These are phyloP conservation scores for Pythium monospermum DNA, from an alignment of 352 stramenopile species.

Conservation along the genomic window DNA sequence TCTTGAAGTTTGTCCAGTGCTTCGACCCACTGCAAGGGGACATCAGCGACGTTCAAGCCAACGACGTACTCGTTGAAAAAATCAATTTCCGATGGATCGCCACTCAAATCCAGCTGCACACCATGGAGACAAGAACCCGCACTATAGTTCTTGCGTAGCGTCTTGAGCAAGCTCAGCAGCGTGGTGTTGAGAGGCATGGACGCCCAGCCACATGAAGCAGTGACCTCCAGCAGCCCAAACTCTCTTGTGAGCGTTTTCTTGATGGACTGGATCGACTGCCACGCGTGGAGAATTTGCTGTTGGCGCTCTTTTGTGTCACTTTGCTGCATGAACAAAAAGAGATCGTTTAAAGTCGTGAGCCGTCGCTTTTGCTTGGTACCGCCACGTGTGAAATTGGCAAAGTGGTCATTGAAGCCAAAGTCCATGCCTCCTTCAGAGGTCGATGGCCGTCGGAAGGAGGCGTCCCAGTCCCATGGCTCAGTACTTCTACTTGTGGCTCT, in stretches of 20 bases:
- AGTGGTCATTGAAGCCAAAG: conserved; percentile 30
- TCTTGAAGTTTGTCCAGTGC: conserved; percentile 46
- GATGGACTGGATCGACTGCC: conserved; percentile 52
- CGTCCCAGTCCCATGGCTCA: neutral
- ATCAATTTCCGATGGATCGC: conserved; percentile 49
- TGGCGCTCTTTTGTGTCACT: conserved; percentile 31
- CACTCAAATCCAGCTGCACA: conserved; percentile 25
- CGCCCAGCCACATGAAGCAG: conserved; percentile 52
- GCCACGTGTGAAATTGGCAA: conserved; percentile 28
- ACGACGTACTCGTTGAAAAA: conserved; percentile 54
- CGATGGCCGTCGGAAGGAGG: neutral
- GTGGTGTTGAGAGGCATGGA: conserved; percentile 57
- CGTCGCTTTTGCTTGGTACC: conserved; percentile 15
- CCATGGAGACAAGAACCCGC: conserved; percentile 19
- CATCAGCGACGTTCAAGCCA: conserved; percentile 48
- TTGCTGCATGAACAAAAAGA: conserved; percentile 37
- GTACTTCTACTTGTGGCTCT: conserved; percentile 19
- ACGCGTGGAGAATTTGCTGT: conserved; percentile 36
- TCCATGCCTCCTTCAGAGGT: conserved; percentile 34
- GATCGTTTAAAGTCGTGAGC: conserved; percentile 32
- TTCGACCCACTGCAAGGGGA: conserved; percentile 63
- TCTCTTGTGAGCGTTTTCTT: conserved; percentile 43
- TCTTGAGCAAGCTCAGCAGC: conserved; percentile 53
- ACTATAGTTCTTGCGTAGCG: conserved; percentile 39
- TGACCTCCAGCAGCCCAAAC: conserved; percentile 40